Evolutionary conservation across 139 green algal genomes (phyloP).

Genomic region (Volvox reticuliferus): DNA sequence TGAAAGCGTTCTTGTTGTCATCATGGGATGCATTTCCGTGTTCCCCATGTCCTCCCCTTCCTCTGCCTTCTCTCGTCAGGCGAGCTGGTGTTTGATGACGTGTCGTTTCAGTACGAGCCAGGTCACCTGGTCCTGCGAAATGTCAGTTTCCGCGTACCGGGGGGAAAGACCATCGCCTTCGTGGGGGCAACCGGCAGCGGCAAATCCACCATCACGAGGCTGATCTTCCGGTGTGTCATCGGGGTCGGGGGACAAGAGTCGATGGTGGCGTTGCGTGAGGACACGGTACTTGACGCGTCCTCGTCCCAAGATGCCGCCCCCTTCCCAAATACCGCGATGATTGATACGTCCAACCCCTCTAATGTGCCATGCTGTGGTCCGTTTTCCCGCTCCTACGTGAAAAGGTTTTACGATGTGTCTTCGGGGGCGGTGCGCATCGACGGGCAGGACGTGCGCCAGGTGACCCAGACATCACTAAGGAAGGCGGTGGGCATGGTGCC

Average conservation of each 20-base stretch:
- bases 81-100: slow-evolving; percentile 67
- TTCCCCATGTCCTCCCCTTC: background rate
- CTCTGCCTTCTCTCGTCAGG: background rate
- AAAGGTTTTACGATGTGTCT: slow-evolving; percentile 82
- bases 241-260: no score
- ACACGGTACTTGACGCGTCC: background rate
- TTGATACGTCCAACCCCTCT: no score
- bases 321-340: no score
- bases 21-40: no score
- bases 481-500: slow-evolving; percentile 74
- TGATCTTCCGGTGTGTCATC: slow-evolving; percentile 70
- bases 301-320: background rate
- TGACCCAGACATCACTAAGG: slow-evolving; percentile 81
- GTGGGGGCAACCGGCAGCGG: slow-evolving; percentile 86
- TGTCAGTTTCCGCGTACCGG: slow-evolving; percentile 74
- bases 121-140: slow-evolving; percentile 64
- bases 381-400: background rate
- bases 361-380: no score
- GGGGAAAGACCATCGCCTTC: slow-evolving; percentile 80
- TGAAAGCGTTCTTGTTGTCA: no score
- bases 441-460: slow-evolving; percentile 76
- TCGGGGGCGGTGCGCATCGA: slow-evolving; percentile 80
- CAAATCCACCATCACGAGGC: slow-evolving; percentile 88
- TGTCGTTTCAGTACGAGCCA: slow-evolving; percentile 76
- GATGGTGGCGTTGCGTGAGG: no score